phyloP scores from a whole-genome alignment of 2,329 filamentous ascomycete species.

The Cordyceps cateniannulata region DNA sequence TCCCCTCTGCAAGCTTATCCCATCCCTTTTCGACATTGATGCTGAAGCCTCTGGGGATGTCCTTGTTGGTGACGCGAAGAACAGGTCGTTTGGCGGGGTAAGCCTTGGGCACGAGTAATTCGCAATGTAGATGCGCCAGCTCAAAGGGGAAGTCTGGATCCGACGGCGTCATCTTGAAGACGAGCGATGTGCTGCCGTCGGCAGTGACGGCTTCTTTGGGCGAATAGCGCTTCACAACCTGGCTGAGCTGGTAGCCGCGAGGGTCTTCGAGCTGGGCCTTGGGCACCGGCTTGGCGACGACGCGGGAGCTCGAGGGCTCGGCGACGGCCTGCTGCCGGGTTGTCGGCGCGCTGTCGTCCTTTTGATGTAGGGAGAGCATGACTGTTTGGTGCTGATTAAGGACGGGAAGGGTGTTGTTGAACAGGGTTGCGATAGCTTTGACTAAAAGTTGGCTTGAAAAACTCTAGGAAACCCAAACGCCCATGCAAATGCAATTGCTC shows the following conservation, averaged over 20 bases:
- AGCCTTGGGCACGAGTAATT: slow-evolving; percentile 54
- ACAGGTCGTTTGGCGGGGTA: slow-evolving; percentile 56
- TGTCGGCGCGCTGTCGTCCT: slow-evolving; percentile 22
- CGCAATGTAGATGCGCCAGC: slow-evolving; percentile 60
- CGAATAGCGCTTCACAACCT: slow-evolving; percentile 62
- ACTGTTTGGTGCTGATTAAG: slow-evolving; percentile 1
- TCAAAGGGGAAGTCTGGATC: slow-evolving; percentile 83
- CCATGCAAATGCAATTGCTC: not conserved
- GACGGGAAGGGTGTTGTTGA: not conserved
- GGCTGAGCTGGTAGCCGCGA: slow-evolving; percentile 66
- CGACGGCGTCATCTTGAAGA: slow-evolving; percentile 63
- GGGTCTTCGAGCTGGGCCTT: slow-evolving; percentile 59
- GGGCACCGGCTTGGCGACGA: slow-evolving; percentile 61
- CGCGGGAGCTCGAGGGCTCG: slow-evolving; percentile 37
- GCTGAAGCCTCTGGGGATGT: slow-evolving; percentile 64
- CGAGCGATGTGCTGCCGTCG: slow-evolving; percentile 48
- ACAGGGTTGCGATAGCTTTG: slow-evolving; percentile 5
- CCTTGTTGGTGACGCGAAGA: slow-evolving; percentile 60
- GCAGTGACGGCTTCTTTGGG: slow-evolving; percentile 37
- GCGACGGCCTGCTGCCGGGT: slow-evolving; percentile 41
- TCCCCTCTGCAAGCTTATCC: slow-evolving; percentile 53
- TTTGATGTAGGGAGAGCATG: slow-evolving; percentile 34
- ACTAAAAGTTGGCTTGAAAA: not conserved
- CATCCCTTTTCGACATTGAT: slow-evolving; percentile 74
- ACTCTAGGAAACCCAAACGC: slow-evolving; percentile 5